Conservation (phyloP, 495 filamentous ascomycete genomes). For the Hyaloscypha finlandica region DNA sequence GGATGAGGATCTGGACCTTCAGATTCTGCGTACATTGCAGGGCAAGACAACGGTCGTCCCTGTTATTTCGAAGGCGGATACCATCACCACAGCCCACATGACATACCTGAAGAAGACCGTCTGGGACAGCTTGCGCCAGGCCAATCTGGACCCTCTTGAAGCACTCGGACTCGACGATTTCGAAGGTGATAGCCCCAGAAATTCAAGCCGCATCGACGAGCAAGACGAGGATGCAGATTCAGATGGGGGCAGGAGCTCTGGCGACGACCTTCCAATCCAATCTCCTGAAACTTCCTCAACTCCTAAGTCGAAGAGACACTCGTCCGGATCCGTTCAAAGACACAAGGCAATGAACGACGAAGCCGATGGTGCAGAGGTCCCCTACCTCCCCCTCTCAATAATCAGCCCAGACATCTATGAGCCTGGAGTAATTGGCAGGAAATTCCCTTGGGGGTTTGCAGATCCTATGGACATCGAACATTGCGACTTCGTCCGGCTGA, state of each 20-base stretch:
- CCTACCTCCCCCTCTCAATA: slow-evolving; percentile 85
- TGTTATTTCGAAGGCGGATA: slow-evolving; percentile 96
- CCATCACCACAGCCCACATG: slow-evolving; percentile 93
- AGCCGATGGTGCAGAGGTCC: slow-evolving; percentile 43
- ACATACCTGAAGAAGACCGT: slow-evolving; percentile 87
- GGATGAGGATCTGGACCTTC: slow-evolving; percentile 87
- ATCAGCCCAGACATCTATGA: slow-evolving; percentile 92
- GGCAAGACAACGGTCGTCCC: slow-evolving; percentile 97
- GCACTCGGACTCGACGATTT: slow-evolving; percentile 77
- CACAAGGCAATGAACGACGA: slow-evolving; percentile 34
- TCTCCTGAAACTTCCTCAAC: slow-evolving; percentile 22
- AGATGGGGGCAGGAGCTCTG: slow-evolving; percentile 21
- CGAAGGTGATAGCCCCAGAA: slow-evolving; percentile 56
- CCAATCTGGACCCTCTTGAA: slow-evolving; percentile 87
- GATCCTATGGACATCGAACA: slow-evolving; percentile 88
- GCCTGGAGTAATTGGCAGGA: slow-evolving; percentile 72
- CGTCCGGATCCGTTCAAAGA: slow-evolving; percentile 51
- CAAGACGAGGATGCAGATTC: slow-evolving; percentile 56
- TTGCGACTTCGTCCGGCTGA: slow-evolving; percentile 91
- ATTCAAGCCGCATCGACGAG: slow-evolving; percentile 60
- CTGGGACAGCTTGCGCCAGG: slow-evolving; percentile 80
- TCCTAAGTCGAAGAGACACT: slow-evolving; percentile 40
- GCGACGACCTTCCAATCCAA: slow-evolving; percentile 39
- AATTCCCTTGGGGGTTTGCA: slow-evolving; percentile 95
- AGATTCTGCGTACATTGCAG: slow-evolving; percentile 83